phyloP scores from a whole-genome alignment of 306 rosid genomes.

The Begonia fuchsioides region DNA sequence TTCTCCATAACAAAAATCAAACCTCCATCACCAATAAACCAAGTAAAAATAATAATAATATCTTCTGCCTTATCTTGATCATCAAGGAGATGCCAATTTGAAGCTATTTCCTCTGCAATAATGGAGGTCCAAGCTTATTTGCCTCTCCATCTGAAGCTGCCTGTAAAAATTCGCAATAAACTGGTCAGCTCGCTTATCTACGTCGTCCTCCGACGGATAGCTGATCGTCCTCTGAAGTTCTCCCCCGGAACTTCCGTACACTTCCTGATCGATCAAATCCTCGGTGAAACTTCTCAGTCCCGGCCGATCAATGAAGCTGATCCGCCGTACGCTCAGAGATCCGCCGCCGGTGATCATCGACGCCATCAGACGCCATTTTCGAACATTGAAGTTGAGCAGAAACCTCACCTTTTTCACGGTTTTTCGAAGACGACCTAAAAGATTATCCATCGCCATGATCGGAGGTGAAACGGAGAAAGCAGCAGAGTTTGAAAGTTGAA shows the following conservation, averaged over 20 bases:
- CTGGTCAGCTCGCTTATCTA: slow-evolving; percentile 52
- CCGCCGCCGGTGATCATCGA: not conserved
- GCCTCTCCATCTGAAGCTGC: slow-evolving; percentile 68
- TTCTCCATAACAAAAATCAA: no score
- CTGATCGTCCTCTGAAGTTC: slow-evolving; percentile 45
- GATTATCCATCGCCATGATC: not conserved
- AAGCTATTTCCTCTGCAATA: slow-evolving; percentile 31
- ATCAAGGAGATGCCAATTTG: slow-evolving; percentile 2
- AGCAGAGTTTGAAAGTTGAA: no score
- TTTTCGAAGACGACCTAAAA: not conserved
- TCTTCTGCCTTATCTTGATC: not conserved
- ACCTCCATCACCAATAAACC: no score
- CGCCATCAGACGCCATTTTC: not conserved
- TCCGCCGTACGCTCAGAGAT: not conserved
- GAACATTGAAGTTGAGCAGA: not conserved
- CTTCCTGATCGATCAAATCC: slow-evolving; percentile 7
- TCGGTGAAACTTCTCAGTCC: slow-evolving; percentile 26
- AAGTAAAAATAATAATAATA: no score
- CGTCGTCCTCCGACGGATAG: slow-evolving; percentile 51
- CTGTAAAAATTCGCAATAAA: slow-evolving; percentile 55
- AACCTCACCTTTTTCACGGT: not conserved
- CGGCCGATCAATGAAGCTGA: slow-evolving; percentile 40
- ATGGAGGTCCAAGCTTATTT: slow-evolving; percentile 50
- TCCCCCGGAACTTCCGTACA: slow-evolving; percentile 9
- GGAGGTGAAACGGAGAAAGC: no score